Conservation (phyloP, 1,284 basidiomycete genomes). For the Leccinum pachyderme region DNA sequence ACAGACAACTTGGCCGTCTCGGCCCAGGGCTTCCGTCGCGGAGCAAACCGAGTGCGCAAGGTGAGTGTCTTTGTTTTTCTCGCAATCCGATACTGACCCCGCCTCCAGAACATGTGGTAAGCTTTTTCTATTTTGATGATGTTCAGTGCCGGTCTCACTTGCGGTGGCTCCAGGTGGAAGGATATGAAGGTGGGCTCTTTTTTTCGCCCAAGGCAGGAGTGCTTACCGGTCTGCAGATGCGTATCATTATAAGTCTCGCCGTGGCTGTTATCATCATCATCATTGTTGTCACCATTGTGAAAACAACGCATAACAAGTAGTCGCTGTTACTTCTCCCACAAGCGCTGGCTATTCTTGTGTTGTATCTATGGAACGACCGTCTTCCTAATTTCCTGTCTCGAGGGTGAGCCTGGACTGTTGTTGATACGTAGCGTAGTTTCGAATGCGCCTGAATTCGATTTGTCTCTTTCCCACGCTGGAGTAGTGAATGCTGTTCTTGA, state of each 20-base stretch:
- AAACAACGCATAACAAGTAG: constrained; percentile 56
- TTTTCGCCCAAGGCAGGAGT: constrained; percentile 1
- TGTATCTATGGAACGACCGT: constrained; percentile 37
- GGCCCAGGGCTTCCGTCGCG: constrained; percentile 97
- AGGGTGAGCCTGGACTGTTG: constrained; percentile 23
- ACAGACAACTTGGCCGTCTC: constrained; percentile 95
- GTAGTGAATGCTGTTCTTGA: constrained; percentile 9
- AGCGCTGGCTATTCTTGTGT: constrained; percentile 24
- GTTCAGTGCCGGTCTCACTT: constrained; percentile 9
- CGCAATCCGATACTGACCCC: constrained; percentile 25
- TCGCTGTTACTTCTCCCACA: background rate
- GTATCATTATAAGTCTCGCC: constrained; percentile 85
- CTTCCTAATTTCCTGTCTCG: constrained; percentile 20
- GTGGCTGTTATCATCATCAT: constrained; percentile 88
- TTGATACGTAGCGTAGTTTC: constrained; percentile 17
- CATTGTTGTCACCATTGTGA: constrained; percentile 91
- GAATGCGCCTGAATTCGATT: constrained; percentile 4
- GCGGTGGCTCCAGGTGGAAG: constrained; percentile 74
- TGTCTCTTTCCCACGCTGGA: constrained; percentile 31
- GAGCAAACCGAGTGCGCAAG: constrained; percentile 97
- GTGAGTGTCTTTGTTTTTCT: constrained; percentile 48
- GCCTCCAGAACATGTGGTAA: constrained; percentile 78
- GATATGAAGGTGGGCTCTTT: constrained; percentile 80
- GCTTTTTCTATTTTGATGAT: constrained; percentile 28
- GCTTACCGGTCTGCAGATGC: constrained; percentile 58